Evolutionary conservation across 495 filamentous ascomycete genomes (phyloP).

Genomic region (Copromyces sp.): DNA sequence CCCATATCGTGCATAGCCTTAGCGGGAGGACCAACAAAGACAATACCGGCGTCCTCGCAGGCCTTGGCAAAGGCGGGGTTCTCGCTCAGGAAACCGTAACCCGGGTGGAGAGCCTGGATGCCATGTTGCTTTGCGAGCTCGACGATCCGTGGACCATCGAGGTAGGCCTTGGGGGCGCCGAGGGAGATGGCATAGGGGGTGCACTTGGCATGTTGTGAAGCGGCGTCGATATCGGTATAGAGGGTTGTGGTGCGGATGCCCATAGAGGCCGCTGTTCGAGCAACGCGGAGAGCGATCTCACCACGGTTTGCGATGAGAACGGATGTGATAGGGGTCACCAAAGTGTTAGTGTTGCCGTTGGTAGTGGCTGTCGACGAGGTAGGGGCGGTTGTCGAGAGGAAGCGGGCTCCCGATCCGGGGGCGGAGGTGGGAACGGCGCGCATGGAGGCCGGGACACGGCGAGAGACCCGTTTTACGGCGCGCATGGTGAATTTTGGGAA

Average conservation of each 20-base stretch:
- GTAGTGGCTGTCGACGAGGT: slow-evolving; percentile 7
- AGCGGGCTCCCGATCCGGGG: background rate
- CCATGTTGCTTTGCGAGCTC: slow-evolving; percentile 72
- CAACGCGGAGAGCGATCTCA: slow-evolving; percentile 91
- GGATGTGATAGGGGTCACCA: slow-evolving; percentile 55
- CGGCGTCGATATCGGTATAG: slow-evolving; percentile 86
- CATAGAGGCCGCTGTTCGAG: slow-evolving; percentile 72
- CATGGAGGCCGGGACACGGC: slow-evolving; percentile 15
- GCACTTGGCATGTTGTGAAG: slow-evolving; percentile 78
- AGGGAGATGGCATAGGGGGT: slow-evolving; percentile 75
- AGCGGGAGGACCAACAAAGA: slow-evolving; percentile 90
- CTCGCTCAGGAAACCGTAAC: slow-evolving; percentile 95
- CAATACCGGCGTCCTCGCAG: slow-evolving; percentile 81
- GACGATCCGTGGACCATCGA: slow-evolving; percentile 90
- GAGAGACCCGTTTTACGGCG: slow-evolving; percentile 22
- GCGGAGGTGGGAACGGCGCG: slow-evolving; percentile 1
- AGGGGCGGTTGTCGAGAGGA: slow-evolving; percentile 5
- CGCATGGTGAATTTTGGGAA: slow-evolving; percentile 21
- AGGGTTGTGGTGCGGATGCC: slow-evolving; percentile 91
- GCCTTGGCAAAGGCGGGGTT: slow-evolving; percentile 84
- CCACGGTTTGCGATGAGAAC: slow-evolving; percentile 94
- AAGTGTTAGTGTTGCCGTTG: slow-evolving; percentile 17
- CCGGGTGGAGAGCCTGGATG: slow-evolving; percentile 86
- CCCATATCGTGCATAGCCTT: slow-evolving; percentile 96
- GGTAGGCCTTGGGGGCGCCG: slow-evolving; percentile 69